Conservation (phyloP, 2,329 filamentous ascomycete genomes). For the Graphiopsis chlorocephala region DNA sequence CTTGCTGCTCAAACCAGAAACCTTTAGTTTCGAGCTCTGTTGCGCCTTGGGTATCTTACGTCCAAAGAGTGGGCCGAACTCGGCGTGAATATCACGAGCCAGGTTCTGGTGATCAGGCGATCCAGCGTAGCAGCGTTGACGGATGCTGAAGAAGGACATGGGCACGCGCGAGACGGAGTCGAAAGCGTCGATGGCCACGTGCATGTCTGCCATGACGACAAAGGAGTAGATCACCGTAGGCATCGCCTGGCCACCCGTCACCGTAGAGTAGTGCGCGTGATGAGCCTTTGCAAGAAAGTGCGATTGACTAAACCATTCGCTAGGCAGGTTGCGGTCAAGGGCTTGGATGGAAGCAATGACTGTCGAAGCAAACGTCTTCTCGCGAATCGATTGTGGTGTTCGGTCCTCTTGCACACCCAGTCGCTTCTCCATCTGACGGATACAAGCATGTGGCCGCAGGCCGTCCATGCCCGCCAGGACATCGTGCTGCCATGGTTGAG, state of each 20-base stretch:
- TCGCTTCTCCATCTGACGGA: slow-evolving; percentile 19
- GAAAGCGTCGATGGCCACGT: slow-evolving; percentile 27
- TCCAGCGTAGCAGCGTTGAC: slow-evolving; percentile 43
- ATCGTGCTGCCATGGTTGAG: slow-evolving; percentile 32
- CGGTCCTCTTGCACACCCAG: slow-evolving; percentile 11
- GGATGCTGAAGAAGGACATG: slow-evolving; percentile 45
- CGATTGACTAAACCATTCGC: slow-evolving; percentile 42
- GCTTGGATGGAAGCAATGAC: slow-evolving; percentile 32
- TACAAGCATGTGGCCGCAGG: slow-evolving; percentile 15
- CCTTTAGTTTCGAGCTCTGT: slow-evolving; percentile 12
- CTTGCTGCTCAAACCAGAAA: slow-evolving; percentile 1
- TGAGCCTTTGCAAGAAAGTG: slow-evolving; percentile 44
- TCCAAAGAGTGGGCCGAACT: slow-evolving; percentile 43
- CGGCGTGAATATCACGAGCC: slow-evolving; percentile 44
- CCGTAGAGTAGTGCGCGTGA: slow-evolving; percentile 31
- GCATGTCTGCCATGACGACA: slow-evolving; percentile 37
- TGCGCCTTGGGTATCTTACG: slow-evolving; percentile 22
- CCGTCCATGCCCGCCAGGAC: slow-evolving; percentile 37
- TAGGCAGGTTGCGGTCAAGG: slow-evolving; percentile 36
- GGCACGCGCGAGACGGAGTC: slow-evolving; percentile 37
- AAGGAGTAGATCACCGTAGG: slow-evolving; percentile 45
- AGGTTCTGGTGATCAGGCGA: slow-evolving; percentile 47
- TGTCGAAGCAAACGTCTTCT: slow-evolving; percentile 38
- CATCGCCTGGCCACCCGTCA: slow-evolving; percentile 23
- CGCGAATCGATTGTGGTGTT: slow-evolving; percentile 26